Evolutionary conservation across 805 yeast species (phyloP).

Genomic region (Cyberlindnera xishuangbannaensis): DNA sequence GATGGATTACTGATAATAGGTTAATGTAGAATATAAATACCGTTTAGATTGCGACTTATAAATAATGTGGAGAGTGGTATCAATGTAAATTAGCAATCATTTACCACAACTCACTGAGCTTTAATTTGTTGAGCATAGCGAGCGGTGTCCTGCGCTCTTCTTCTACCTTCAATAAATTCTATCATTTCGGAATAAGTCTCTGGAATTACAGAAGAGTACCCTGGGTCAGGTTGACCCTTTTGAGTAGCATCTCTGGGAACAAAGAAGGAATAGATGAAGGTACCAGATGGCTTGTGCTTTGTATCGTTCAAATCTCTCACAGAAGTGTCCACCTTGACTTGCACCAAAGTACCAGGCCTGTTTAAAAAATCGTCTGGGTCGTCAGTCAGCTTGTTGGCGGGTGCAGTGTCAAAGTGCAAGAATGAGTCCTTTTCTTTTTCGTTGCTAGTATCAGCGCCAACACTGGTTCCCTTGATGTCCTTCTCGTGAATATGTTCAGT

Average conservation of each 20-base stretch:
- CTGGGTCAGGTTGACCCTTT: constrained; percentile 35
- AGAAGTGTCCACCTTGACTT: constrained; percentile 80
- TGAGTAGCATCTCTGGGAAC: constrained; percentile 55
- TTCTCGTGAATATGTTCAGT: constrained; percentile 67
- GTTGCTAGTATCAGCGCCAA: constrained; percentile 5
- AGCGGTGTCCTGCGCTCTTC: constrained; percentile 83
- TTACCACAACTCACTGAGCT: constrained; percentile 8
- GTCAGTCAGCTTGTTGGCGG: constrained; percentile 48
- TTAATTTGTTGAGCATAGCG: constrained; percentile 47
- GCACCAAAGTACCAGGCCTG: constrained; percentile 82
- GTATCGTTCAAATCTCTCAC: constrained; percentile 65
- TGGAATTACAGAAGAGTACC: constrained; percentile 76
- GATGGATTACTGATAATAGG: no score
- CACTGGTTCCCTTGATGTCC: constrained; percentile 10
- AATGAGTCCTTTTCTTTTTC: constrained; percentile 23
- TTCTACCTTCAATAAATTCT: constrained; percentile 82
- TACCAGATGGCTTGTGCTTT: constrained; percentile 67
- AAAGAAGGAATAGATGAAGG: constrained; percentile 83
- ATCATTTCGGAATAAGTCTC: constrained; percentile 90
- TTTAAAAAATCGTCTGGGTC: constrained; percentile 53
- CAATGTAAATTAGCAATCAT: background rate
- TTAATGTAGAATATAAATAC: no score
- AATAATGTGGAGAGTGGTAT: constrained; percentile 1
- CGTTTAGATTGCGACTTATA: background rate
- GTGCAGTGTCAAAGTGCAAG: constrained; percentile 47